Conservation (phyloP, 257 asterid species). For the Agastache rugosa region DNA sequence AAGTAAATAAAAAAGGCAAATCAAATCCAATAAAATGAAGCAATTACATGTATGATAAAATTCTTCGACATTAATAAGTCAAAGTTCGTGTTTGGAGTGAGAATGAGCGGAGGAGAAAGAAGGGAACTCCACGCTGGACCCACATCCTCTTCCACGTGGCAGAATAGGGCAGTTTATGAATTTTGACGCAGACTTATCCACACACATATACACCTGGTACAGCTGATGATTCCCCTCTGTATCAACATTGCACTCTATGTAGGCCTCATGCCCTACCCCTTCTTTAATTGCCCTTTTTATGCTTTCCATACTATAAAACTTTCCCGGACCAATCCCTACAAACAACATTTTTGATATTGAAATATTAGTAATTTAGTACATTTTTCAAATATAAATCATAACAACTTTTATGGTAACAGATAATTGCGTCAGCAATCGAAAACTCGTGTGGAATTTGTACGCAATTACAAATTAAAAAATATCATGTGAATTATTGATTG, state of each 20-base stretch:
- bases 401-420: no score
- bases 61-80: neutral
- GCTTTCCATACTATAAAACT: conserved; percentile 47
- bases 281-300: conserved; percentile 58
- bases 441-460: no score
- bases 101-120: conserved; percentile 40
- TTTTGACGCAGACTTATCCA: conserved; percentile 55
- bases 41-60: neutral
- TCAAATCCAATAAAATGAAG: neutral
- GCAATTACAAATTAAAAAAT: no score
- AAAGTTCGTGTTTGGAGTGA: neutral
- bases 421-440: no score
- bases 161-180: conserved; percentile 69
- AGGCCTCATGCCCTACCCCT: conserved; percentile 63
- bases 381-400: no score
- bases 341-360: neutral
- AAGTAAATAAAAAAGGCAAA: neutral
- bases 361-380: no score
- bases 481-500: no score
- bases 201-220: conserved; percentile 73
- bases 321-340: conserved; percentile 55
- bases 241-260: conserved; percentile 73
- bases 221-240: conserved; percentile 58
- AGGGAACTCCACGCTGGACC: conserved; percentile 64
- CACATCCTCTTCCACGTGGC: conserved; percentile 63